Percentiles rank a stretch among this genome's conserved stretches.
Conservation (phyloP, 2,329 filamentous ascomycete species). For the Exophiala lecanii-corni region DNA sequence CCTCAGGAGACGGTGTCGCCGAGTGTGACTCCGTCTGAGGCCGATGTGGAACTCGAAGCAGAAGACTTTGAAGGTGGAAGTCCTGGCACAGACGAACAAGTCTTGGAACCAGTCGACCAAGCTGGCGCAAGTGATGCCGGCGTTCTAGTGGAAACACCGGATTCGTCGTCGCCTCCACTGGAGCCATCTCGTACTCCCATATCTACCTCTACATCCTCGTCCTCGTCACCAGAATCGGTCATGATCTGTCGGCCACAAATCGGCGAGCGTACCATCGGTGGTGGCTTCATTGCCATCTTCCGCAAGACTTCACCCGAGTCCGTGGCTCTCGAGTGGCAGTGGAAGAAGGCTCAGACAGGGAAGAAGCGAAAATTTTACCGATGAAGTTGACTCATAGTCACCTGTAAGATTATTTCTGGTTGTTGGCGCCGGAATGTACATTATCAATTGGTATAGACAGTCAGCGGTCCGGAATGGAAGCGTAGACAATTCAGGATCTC, state of each 20-base stretch:
- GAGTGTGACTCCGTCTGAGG: neutral
- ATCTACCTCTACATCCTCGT: neutral
- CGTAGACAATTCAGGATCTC: too few species aligned
- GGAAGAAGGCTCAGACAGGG: conserved; percentile 15
- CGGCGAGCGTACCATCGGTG: conserved; percentile 43
- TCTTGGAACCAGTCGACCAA: neutral
- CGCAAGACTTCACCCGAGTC: conserved; percentile 30
- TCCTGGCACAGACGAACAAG: neutral
- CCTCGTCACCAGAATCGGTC: conserved; percentile 31
- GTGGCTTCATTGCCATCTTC: conserved; percentile 51
- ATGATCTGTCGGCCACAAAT: conserved; percentile 52
- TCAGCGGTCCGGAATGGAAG: too few species aligned
- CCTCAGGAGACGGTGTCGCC: neutral
- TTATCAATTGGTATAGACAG: too few species aligned
- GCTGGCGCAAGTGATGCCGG: neutral
- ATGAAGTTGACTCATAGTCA: neutral
- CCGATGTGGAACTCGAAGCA: conserved; percentile 11
- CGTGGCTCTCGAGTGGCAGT: conserved; percentile 4
- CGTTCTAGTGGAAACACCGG: neutral
- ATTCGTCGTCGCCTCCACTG: conserved; percentile 2
- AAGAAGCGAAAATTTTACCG: neutral
- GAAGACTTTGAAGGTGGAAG: neutral
- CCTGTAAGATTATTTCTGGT: too few species aligned
- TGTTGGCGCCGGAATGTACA: too few species aligned
- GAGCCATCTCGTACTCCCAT: neutral